Evolutionary conservation across 1,284 basidiomycete genomes (phyloP).

Genomic region (Hemileia vastatrix): DNA sequence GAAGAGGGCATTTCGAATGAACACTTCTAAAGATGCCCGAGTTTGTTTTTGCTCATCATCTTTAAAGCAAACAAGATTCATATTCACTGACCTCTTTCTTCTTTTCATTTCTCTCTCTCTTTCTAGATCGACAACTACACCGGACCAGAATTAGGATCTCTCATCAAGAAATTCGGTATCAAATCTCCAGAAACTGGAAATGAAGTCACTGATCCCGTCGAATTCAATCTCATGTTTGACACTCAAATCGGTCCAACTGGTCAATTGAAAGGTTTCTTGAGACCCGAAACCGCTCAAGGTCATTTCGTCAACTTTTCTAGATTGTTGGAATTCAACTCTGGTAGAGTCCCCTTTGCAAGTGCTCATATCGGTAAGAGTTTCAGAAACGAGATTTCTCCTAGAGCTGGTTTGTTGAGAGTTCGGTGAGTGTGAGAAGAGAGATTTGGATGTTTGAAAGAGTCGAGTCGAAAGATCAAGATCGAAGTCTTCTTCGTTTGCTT

Average conservation of each 20-base stretch:
- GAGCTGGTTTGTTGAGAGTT: slow-evolving; percentile 42
- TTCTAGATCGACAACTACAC: slow-evolving; percentile 43
- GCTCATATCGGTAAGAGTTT: slow-evolving; percentile 45
- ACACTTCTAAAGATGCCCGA: neutral
- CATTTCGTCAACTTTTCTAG: slow-evolving; percentile 46
- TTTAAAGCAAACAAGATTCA: neutral
- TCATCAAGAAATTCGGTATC: slow-evolving; percentile 41
- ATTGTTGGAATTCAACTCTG: slow-evolving; percentile 44
- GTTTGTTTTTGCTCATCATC: neutral
- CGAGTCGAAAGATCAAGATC: too few species aligned
- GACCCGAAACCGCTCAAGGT: slow-evolving; percentile 44
- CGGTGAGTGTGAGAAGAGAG: slow-evolving; percentile 17
- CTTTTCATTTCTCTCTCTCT: too few species aligned
- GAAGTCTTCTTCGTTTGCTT: neutral
- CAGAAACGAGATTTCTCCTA: slow-evolving; percentile 44
- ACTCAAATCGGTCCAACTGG: slow-evolving; percentile 42
- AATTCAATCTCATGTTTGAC: slow-evolving; percentile 45
- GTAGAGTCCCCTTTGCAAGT: slow-evolving; percentile 42
- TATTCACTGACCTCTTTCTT: neutral
- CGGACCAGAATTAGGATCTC: slow-evolving; percentile 40
- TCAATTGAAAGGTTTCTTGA: slow-evolving; percentile 41
- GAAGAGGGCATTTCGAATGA: neutral
- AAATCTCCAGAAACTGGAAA: slow-evolving; percentile 41
- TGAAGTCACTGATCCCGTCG: slow-evolving; percentile 40
- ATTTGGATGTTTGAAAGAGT: neutral